phyloP scores from a whole-genome alignment of 2,329 filamentous ascomycete genomes.

The Chrysoporthe deuterocubensis region DNA sequence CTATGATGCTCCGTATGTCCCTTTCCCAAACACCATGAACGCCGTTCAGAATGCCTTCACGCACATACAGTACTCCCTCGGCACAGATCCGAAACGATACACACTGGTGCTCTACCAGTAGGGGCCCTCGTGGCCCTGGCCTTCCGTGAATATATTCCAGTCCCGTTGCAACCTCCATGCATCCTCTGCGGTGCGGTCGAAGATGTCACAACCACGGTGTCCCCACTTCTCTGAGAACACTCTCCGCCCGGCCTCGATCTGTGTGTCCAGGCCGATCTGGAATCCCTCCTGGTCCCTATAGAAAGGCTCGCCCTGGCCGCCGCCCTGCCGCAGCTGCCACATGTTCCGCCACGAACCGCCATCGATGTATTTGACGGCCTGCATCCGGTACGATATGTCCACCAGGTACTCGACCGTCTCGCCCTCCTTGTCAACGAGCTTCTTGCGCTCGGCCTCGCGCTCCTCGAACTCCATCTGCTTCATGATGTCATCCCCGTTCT shows the following conservation, averaged over 20 bases:
- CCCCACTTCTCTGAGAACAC: constrained; percentile 48
- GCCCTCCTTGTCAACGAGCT: constrained; percentile 34
- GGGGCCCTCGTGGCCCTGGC: constrained; percentile 29
- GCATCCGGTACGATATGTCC: constrained; percentile 43
- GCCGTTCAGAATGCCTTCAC: constrained; percentile 5
- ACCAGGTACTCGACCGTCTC: constrained; percentile 38
- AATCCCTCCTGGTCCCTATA: constrained; percentile 54
- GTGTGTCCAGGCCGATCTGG: constrained; percentile 48
- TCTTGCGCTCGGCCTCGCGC: constrained; percentile 42
- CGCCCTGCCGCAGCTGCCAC: constrained; percentile 57
- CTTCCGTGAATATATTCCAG: constrained; percentile 37
- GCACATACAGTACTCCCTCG: background rate
- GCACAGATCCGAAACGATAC: background rate
- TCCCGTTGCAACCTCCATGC: constrained; percentile 44
- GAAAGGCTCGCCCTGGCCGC: constrained; percentile 57
- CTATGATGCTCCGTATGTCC: background rate
- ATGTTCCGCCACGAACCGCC: constrained; percentile 50
- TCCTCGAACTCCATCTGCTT: constrained; percentile 38
- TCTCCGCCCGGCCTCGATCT: constrained; percentile 49
- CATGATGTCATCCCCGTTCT: constrained; percentile 34
- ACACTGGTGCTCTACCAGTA: constrained; percentile 24
- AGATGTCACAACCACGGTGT: constrained; percentile 43
- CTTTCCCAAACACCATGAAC: background rate
- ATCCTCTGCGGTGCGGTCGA: constrained; percentile 40
- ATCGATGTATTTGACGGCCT: constrained; percentile 47